phyloP scores from a whole-genome alignment of 306 rosid genomes.

The Sesbania bispinosa region DNA sequence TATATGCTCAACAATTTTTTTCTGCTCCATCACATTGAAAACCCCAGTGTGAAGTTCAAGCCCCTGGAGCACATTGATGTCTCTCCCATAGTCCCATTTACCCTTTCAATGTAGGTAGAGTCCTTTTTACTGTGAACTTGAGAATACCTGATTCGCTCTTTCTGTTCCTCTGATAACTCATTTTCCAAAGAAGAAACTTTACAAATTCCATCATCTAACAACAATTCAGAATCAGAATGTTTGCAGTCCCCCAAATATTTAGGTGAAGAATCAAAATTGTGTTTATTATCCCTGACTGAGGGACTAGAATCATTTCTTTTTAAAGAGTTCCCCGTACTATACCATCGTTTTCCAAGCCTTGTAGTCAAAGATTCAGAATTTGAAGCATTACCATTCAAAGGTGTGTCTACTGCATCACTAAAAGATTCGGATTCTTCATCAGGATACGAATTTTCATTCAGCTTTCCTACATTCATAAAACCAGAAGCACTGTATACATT shows the following conservation, averaged over 20 bases:
- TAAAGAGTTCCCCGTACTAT: neutral
- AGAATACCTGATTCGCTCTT: constrained; percentile 29
- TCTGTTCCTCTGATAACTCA: constrained; percentile 25
- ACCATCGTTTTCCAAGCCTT: neutral
- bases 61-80: constrained; percentile 39
- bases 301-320: constrained; percentile 1
- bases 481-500: neutral
- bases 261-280: neutral
- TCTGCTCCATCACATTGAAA: constrained; percentile 45
- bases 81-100: constrained; percentile 29
- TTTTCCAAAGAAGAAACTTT: constrained; percentile 15
- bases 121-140: constrained; percentile 27
- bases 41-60: constrained; percentile 51
- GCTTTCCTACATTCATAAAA: constrained; percentile 20
- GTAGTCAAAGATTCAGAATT: neutral
- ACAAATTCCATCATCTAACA: constrained; percentile 27
- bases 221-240: constrained; percentile 23
- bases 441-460: neutral
- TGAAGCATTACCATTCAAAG: neutral
- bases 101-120: constrained; percentile 24
- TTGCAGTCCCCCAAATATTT: neutral
- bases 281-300: neutral
- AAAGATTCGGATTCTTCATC: neutral
- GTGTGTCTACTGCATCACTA: neutral
- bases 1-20: constrained; percentile 34